These are phyloP conservation scores for Lyophyllum atratum DNA, from an alignment of 768 basidiomycete species.

Conservation along the genomic window DNA sequence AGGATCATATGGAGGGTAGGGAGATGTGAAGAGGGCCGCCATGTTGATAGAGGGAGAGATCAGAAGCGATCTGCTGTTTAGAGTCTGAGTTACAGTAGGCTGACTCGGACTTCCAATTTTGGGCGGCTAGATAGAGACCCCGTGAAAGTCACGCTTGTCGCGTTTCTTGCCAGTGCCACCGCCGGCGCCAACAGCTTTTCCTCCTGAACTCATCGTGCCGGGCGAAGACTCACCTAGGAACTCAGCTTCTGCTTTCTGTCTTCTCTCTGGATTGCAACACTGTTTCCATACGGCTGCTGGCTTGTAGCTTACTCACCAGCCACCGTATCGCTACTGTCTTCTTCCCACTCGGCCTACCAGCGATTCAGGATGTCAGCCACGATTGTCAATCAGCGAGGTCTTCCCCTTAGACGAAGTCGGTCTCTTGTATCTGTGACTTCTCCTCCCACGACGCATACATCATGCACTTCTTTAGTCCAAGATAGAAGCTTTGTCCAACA, in stretches of 20 bases:
- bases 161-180: not conserved
- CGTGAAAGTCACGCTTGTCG: not conserved
- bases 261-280: not conserved
- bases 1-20: slow-evolving; percentile 75
- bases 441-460: not conserved
- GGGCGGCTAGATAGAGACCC: too few relatives aligned
- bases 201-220: not conserved
- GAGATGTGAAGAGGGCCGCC: slow-evolving; percentile 42
- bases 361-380: not conserved
- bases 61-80: too few relatives aligned
- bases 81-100: too few relatives aligned
- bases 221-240: slow-evolving; percentile 10
- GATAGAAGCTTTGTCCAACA: not conserved
- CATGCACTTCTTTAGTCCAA: not conserved
- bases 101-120: too few relatives aligned
- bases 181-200: too few relatives aligned
- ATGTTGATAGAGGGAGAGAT: not conserved
- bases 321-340: too few relatives aligned
- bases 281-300: not conserved
- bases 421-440: not conserved
- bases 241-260: not conserved
- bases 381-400: not conserved
- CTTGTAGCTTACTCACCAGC: not conserved
- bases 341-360: too few relatives aligned
- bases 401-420: not conserved